Evolutionary conservation across 2,329 filamentous ascomycete genomes (phyloP).

Genomic region (Calonectria pseudoturangicola): DNA sequence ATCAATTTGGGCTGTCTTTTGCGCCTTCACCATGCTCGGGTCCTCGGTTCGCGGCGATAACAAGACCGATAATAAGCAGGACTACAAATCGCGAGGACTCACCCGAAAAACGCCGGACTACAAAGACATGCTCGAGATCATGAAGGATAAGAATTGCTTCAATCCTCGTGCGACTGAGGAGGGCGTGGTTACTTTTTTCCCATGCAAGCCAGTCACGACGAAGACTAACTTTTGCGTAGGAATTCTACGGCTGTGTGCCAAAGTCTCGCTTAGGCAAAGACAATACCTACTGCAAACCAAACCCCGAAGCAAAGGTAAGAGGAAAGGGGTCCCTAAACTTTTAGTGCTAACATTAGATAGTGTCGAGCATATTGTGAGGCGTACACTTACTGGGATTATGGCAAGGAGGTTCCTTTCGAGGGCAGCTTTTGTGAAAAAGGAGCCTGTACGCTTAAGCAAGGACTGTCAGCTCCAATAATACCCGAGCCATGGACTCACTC

Average conservation of each 20-base stretch:
- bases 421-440: conserved; percentile 11
- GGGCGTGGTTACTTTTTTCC: background rate
- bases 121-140: background rate
- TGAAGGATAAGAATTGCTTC: conserved; percentile 4
- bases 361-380: conserved; percentile 27
- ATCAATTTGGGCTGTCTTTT: background rate
- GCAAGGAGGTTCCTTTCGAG: conserved; percentile 26
- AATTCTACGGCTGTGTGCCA: conserved; percentile 8
- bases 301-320: background rate
- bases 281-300: background rate
- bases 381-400: conserved; percentile 24
- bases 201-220: background rate
- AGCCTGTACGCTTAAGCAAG: conserved; percentile 13
- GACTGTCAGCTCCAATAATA: background rate
- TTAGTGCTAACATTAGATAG: conserved; percentile 13
- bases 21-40: background rate
- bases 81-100: background rate
- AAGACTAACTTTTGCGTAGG: background rate
- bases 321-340: background rate
- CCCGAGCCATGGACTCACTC: background rate
- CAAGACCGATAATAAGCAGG: background rate
- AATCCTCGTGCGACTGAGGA: background rate
- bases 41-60: background rate
- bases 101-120: background rate
- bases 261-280: background rate